A percentile compares a stretch with the other conserved stretches of the same genome.
Conservation (phyloP, 1,284 basidiomycete species). For the Amylostereum areolatum region DNA sequence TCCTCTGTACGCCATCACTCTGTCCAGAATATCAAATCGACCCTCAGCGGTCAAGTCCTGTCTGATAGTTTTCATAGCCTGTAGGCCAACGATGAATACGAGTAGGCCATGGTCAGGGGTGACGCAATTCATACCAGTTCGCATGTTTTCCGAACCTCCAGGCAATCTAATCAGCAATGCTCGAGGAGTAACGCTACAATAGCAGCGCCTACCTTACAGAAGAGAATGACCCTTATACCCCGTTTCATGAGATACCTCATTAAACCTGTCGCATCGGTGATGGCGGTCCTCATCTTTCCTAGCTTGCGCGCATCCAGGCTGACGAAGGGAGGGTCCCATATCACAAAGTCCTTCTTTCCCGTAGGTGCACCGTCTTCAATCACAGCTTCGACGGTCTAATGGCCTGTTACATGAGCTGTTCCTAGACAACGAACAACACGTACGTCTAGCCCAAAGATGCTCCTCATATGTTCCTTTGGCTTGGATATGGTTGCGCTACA, state of each 20-base stretch:
- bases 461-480: slow-evolving; percentile 71
- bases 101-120: no score
- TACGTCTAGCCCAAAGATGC: slow-evolving; percentile 64
- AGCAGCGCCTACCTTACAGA: slow-evolving; percentile 64
- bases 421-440: no score
- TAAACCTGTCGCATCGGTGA: slow-evolving; percentile 68
- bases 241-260: slow-evolving; percentile 81
- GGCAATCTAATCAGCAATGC: not conserved
- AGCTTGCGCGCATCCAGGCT: slow-evolving; percentile 53
- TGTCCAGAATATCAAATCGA: slow-evolving; percentile 68
- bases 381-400: slow-evolving; percentile 58
- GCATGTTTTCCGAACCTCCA: slow-evolving; percentile 72
- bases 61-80: slow-evolving; percentile 80
- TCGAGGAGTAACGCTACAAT: not conserved
- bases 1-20: slow-evolving; percentile 82
- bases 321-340: slow-evolving; percentile 72
- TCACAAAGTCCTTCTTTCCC: slow-evolving; percentile 71
- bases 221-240: slow-evolving; percentile 80
- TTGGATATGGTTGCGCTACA: slow-evolving; percentile 88
- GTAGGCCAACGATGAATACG: no score
- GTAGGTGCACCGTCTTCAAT: slow-evolving; percentile 82
- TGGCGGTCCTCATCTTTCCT: slow-evolving; percentile 56
- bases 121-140: slow-evolving; percentile 55
- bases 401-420: no score
- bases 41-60: slow-evolving; percentile 72